Conservation (phyloP, 2,329 filamentous ascomycete species). For the Talaromyces sp. region DNA sequence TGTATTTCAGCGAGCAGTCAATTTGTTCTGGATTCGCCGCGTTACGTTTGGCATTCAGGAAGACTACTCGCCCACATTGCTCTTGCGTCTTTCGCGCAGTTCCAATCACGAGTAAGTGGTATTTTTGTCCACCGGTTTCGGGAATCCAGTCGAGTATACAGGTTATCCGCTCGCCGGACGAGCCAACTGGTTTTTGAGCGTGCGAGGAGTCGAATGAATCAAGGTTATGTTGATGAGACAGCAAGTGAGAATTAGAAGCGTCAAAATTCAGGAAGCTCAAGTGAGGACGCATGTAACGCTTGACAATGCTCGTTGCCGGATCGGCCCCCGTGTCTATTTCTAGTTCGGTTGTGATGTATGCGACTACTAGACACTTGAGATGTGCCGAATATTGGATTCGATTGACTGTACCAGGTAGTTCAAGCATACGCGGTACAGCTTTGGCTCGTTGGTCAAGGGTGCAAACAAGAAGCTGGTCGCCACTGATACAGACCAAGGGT, state of each 20-base stretch:
- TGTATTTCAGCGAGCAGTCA: conserved; percentile 35
- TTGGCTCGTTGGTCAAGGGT: conserved; percentile 43
- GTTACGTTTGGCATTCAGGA: conserved; percentile 34
- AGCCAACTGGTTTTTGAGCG: conserved; percentile 30
- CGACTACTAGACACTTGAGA: conserved; percentile 49
- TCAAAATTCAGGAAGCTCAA: conserved; percentile 42
- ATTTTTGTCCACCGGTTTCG: conserved; percentile 32
- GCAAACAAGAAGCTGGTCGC: conserved; percentile 47
- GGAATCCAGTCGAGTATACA: conserved; percentile 43
- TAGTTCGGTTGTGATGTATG: conserved; percentile 34
- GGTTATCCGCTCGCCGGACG: conserved; percentile 40
- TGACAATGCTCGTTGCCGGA: conserved; percentile 27
- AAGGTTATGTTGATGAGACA: conserved; percentile 9
- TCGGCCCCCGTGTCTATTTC: conserved; percentile 17
- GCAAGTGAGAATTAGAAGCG: conserved; percentile 24
- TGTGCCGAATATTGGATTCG: conserved; percentile 45
- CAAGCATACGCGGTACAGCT: conserved; percentile 40
- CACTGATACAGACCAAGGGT: conserved; percentile 48
- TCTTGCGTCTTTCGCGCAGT: conserved; percentile 31
- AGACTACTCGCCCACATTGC: conserved; percentile 36
- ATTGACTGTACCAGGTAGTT: conserved; percentile 40
- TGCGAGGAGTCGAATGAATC: conserved; percentile 1
- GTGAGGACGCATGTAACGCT: conserved; percentile 31
- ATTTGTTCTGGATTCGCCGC: conserved; percentile 26
- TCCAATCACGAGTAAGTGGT: conserved; percentile 42